Evolutionary conservation across 1,284 basidiomycete species (phyloP).

Genomic region (Moesziomyces globuligerus): DNA sequence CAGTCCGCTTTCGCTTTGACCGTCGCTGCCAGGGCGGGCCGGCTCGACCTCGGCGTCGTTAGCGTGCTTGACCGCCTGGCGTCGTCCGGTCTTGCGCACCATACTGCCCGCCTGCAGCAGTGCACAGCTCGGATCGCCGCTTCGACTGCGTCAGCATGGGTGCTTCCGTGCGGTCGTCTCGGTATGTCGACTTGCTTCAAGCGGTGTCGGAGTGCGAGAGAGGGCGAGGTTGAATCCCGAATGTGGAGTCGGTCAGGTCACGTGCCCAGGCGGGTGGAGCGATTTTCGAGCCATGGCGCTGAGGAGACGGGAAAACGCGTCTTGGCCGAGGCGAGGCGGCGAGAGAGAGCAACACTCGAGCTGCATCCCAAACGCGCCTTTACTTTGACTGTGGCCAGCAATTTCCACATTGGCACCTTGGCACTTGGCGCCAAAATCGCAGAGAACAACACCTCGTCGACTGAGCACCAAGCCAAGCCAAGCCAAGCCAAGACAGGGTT

Average conservation of each 20-base stretch:
- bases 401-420: background rate
- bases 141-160: no score
- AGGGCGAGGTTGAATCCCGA: background rate
- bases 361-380: background rate
- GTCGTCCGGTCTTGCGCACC: background rate
- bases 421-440: background rate
- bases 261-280: slow-evolving; percentile 13
- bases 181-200: background rate
- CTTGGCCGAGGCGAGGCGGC: no score
- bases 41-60: background rate
- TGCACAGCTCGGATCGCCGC: background rate
- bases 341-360: slow-evolving; percentile 32
- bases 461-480: no score
- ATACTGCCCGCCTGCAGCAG: no score
- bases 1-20: slow-evolving; percentile 5
- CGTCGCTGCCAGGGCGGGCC: background rate
- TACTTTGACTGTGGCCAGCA: background rate
- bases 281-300: slow-evolving; percentile 1
- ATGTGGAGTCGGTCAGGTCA: slow-evolving; percentile 33
- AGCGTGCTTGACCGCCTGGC: background rate
- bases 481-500: no score
- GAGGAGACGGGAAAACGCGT: slow-evolving; percentile 31
- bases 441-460: background rate
- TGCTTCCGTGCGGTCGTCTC: no score
- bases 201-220: background rate